Evolutionary conservation across 257 asterid species (phyloP), one percentile per base, ranked within the genome.

Genomic region (Eustoma russellianum): DNA sequence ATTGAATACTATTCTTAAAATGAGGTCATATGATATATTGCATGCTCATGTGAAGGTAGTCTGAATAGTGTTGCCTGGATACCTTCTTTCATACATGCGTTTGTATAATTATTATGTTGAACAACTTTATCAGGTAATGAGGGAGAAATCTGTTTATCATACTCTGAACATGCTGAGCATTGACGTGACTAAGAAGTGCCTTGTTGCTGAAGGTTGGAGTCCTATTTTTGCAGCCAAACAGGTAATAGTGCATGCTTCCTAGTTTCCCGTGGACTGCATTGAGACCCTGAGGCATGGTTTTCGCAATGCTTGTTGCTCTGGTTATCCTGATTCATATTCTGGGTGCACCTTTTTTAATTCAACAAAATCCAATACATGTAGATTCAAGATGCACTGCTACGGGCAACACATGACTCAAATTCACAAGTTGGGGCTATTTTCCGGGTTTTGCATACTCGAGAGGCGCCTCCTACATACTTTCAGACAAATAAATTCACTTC

Each of bases 191-290:
- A 88, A 81, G 81, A 92, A 88, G 83, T 88, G 99, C 69, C 91
- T 92, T 24, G 99, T 92, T 51, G 99, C 95, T 45, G 99, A 92
- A 79, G 99, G 99, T 30, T 92, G 99, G 97, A 85, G 97, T 77
- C 99, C 99, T 61, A 79, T 78, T 71, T 92, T 81, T 77, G 99
- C 99, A 15, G 65, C 89, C 38, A 78, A 83, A 65, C 85, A 92
- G 95, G 99, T 85, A 67, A 64, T 17, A 52, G 6, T 52, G 51
- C 18, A 49, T 54, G 28, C 33, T 57, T 46, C 44, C 48, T 61
- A 60, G 19, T 41, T 47, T 40, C 52, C 30, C 3, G 30, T 46
- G 41, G 48, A 8, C 9, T 56, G 48, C 19, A 34, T 15, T 33
- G 3, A 13, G 46, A 45, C 24, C 30, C 17, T 17, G 56, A 13